Conservation (phyloP, 78 protist genomes). For the Tieghemostelium lacteum region DNA sequence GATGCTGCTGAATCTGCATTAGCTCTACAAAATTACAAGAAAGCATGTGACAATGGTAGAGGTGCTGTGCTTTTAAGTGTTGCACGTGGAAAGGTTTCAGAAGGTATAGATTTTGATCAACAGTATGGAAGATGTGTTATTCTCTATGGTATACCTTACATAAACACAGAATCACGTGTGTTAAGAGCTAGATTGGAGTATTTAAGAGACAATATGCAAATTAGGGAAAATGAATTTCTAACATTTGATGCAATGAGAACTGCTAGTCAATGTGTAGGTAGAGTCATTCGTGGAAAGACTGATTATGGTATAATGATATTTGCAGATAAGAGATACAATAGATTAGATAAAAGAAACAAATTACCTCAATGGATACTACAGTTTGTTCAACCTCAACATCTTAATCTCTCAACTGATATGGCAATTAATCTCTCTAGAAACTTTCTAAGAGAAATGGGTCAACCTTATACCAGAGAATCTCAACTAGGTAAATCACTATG, state of each 20-base stretch:
- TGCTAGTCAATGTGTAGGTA: constrained; percentile 98
- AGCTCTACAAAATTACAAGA: constrained; percentile 95
- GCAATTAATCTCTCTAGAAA: constrained; percentile 43
- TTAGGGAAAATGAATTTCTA: constrained; percentile 92
- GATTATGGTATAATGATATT: constrained; percentile 99
- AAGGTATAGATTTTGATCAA: constrained; percentile 98
- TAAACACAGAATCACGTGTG: constrained; percentile 86
- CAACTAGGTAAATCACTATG: constrained; percentile 78
- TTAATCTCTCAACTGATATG: constrained; percentile 80
- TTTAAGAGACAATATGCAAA: constrained; percentile 70
- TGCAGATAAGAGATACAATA: constrained; percentile 92
- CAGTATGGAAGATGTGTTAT: constrained; percentile 97
- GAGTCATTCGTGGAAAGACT: constrained; percentile 97
- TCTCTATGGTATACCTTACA: constrained; percentile 96
- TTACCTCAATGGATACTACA: constrained; percentile 83
- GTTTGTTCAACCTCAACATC: constrained; percentile 44
- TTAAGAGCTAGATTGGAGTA: constrained; percentile 81
- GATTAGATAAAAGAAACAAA: constrained; percentile 79
- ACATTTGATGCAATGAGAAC: constrained; percentile 99
- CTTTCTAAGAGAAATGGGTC: constrained; percentile 78
- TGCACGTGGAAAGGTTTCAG: constrained; percentile 98
- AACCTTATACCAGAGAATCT: constrained; percentile 77
- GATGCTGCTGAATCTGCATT: constrained; percentile 94
- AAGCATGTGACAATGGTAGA: constrained; percentile 91
- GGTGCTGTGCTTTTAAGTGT: constrained; percentile 98